phyloP scores from a whole-genome alignment of 768 basidiomycete genomes.

The Pseudohyphozyma bogoriensis region DNA sequence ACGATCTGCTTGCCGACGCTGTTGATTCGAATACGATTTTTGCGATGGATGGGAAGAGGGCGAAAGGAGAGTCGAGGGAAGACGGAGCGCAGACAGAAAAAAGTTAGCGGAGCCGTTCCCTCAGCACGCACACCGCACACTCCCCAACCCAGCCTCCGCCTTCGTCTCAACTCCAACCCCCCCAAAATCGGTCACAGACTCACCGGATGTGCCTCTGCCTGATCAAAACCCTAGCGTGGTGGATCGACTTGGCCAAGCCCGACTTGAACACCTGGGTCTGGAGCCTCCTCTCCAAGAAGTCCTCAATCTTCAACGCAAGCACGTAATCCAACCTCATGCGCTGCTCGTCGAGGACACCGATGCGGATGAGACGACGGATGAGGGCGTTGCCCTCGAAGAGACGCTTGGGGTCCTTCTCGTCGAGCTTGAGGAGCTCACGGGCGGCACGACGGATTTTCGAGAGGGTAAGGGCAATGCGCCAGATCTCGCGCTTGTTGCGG shows the following conservation, averaged over 20 bases:
- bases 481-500: constrained; percentile 99
- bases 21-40: too few relatives aligned
- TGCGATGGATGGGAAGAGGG: too few relatives aligned
- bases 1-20: constrained; percentile 99
- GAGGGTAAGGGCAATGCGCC: constrained; percentile 94
- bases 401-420: constrained; percentile 98
- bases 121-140: too few relatives aligned
- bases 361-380: constrained; percentile 81
- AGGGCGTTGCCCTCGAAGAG: constrained; percentile 93
- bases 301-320: constrained; percentile 95
- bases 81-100: constrained; percentile 3
- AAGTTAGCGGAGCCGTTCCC: not conserved
- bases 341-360: constrained; percentile 97
- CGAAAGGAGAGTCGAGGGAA: too few relatives aligned
- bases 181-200: constrained; percentile 34
- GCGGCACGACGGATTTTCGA: constrained; percentile 99
- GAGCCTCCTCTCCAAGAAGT: constrained; percentile 97
- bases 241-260: constrained; percentile 93
- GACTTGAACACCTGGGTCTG: constrained; percentile 99
- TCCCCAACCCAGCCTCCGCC: too few relatives aligned
- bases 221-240: constrained; percentile 97
- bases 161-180: not conserved
- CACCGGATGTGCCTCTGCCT: constrained; percentile 96
- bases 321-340: constrained; percentile 99
- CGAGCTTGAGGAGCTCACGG: constrained; percentile 99